phyloP scores from a whole-genome alignment of 2,329 filamentous ascomycete species.

The Berkeleyomyces basicola region DNA sequence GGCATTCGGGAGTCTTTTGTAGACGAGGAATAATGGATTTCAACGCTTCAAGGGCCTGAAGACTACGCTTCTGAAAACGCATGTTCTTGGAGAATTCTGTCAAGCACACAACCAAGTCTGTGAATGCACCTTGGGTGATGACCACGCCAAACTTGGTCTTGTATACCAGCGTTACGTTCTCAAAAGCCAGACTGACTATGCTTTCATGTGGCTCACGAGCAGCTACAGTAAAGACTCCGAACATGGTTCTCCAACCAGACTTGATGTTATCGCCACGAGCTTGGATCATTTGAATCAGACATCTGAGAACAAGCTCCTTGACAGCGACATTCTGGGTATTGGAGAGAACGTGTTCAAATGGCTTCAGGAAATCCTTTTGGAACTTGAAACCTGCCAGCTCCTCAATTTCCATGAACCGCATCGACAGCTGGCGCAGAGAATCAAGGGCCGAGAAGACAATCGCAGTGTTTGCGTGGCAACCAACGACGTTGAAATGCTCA shows the following conservation, averaged over 20 bases:
- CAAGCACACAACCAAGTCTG: slow-evolving; percentile 86
- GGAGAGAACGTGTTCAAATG: slow-evolving; percentile 92
- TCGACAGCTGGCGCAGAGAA: slow-evolving; percentile 84
- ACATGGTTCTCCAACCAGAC: slow-evolving; percentile 98
- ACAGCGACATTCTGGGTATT: slow-evolving; percentile 84
- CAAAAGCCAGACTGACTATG: slow-evolving; percentile 87
- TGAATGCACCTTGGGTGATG: slow-evolving; percentile 90
- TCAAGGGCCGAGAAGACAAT: slow-evolving; percentile 97
- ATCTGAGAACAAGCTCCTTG: slow-evolving; percentile 93
- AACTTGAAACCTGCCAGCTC: slow-evolving; percentile 98
- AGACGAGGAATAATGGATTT: slow-evolving; percentile 90
- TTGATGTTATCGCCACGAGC: slow-evolving; percentile 91
- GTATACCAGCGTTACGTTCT: slow-evolving; percentile 92
- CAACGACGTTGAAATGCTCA: slow-evolving; percentile 95
- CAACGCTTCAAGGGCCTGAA: slow-evolving; percentile 87
- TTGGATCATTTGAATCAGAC: slow-evolving; percentile 98
- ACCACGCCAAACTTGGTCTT: slow-evolving; percentile 90
- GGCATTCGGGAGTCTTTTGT: slow-evolving; percentile 90
- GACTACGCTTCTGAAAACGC: slow-evolving; percentile 94
- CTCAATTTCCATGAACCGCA: slow-evolving; percentile 98
- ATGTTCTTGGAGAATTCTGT: slow-evolving; percentile 99
- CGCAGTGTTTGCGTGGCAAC: slow-evolving; percentile 87
- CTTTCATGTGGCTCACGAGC: slow-evolving; percentile 84
- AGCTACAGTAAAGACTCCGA: slow-evolving; percentile 93
- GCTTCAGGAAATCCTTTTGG: slow-evolving; percentile 97